phyloP scores from a whole-genome alignment of 2,329 filamentous ascomycete genomes.

The Xylariales sp. region DNA sequence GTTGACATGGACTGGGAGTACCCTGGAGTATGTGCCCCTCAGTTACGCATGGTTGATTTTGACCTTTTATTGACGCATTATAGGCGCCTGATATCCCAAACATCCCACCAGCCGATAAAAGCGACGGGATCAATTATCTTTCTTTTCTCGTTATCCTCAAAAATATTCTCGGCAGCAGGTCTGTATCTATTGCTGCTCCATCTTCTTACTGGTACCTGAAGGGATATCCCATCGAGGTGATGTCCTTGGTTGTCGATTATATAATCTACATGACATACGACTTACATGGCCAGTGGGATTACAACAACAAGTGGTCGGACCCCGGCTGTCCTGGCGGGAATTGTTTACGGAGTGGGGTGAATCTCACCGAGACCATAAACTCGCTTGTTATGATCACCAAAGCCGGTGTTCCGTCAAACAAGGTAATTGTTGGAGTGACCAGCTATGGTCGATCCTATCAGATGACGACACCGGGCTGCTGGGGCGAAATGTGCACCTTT shows the following conservation, averaged over 20 bases:
- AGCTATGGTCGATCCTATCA: slow-evolving; percentile 30
- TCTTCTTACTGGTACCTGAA: slow-evolving; percentile 25
- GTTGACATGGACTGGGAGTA: slow-evolving; percentile 12
- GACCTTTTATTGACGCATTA: too few species aligned
- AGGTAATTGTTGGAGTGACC: slow-evolving; percentile 26
- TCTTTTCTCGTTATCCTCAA: slow-evolving; percentile 16
- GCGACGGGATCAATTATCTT: slow-evolving; percentile 23
- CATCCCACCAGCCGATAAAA: slow-evolving; percentile 14
- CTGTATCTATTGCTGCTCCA: slow-evolving; percentile 20
- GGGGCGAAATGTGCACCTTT: slow-evolving; percentile 19
- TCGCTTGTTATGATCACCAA: slow-evolving; percentile 17
- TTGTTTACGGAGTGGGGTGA: slow-evolving; percentile 30
- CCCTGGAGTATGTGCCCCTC: too few species aligned
- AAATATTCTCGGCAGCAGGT: slow-evolving; percentile 13
- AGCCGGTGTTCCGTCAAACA: slow-evolving; percentile 27
- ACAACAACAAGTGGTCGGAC: slow-evolving; percentile 19
- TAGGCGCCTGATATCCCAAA: slow-evolving; percentile 21
- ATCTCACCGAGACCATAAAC: slow-evolving; percentile 21
- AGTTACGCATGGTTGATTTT: too few species aligned
- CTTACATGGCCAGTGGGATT: slow-evolving; percentile 19
- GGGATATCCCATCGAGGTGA: slow-evolving; percentile 18
- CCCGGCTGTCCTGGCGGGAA: slow-evolving; percentile 23
- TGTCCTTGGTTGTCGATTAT: slow-evolving; percentile 21
- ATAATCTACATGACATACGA: slow-evolving; percentile 32
- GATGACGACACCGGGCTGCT: slow-evolving; percentile 26